Base-by-base conservation (phyloP, 1,139 yeast genomes). In the Taphrina wiesneri region DNA sequence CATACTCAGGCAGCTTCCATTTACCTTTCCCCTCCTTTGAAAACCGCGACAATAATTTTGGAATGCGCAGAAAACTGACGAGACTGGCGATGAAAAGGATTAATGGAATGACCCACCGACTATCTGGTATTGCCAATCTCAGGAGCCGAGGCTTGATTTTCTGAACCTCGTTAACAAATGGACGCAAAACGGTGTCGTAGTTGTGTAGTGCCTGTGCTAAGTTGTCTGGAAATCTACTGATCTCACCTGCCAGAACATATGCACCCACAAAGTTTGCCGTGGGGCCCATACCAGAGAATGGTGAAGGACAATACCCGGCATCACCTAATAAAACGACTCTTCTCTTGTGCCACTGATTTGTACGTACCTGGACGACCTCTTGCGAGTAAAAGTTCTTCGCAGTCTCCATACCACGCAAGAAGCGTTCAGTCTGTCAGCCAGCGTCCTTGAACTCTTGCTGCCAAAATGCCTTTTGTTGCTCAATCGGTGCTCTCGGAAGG, bases 251-350 rank as follows among this genome's bases (percentile, higher is more conserved):
- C 25, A 56, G 30, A 15, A 56, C 25, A 23, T 56, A 56, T 3
- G 62, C 39, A 9, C 62, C 62, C 6, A 45, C 15, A 23, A 56
- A 26, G 45, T 34, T 45, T 3, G 23, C 19, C 19, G 17, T n/a
- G 9, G 52, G 43, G 17, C 62, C 62, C 43, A 28, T 26, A 13
- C 62, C 62, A 15, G 43, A 41, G 19, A 56, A 19, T 17, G 62
- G 53, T 17, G 53, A 17, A 21, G 62, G 62, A 43, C 53, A 46
- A 28, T 45, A 56, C 11, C 26, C 62, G 3, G 62, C 52, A 30
- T 56, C 62, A 7, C 62, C 62, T 19, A 32, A 32, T 13, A 26
- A 32, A 7, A 56, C 62, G 15, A 30, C 45, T 11, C 62, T 39
- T 15, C 53, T 53, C 1, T 23, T 56, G 28, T 13, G 7, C 62